Evolutionary conservation across 768 basidiomycete genomes (phyloP), one percentile per base, ranked within the genome.

Genomic region (Albatrellus ellisii): DNA sequence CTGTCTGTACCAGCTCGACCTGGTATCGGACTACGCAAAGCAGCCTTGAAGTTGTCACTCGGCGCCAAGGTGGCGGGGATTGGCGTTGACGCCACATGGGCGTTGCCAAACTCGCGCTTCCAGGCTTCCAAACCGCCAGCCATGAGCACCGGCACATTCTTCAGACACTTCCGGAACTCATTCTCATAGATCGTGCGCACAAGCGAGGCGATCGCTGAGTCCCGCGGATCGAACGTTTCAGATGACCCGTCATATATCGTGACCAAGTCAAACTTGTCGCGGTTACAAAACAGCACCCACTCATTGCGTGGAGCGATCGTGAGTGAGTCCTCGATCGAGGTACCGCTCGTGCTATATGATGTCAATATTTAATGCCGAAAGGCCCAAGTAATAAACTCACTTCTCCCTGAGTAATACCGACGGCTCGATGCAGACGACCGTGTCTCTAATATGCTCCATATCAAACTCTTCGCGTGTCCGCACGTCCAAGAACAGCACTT

Each of bases 241-340:
- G 85, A 77, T 24, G 66, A 58, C 38, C 70, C 53, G 58, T 98
- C 92, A 58, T 91, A 91, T 3, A 97, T 64, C 12, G 80, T 85
- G 20, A 99, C 77, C 17, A 92, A 59, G 50, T 95, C 91, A 56
- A 86, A 94, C 51, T 83, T 80, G 53, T 90, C 75, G 29, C 94
- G 83, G 46, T 88, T 83, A 31, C 64, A 58, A 58, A 98, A 98
- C n/a, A 84, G 66, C 2, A 68, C 67, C 34, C 66, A 66, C 59
- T 97, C 92, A 28, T 69, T 56, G 27, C 69, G 65, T 1, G 92
- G 87, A 0, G 74, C 76, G 26, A 86, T 63, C 4, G 73, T 62
- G 43, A 95, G 70, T 0, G 85, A 69, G 45, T 81, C 69, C 59
- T 94, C 90, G 8, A 98, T 70, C 21, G 64, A 65, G 34, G 68